These are phyloP conservation scores for Anisodus acutangulus DNA, from an alignment of 257 asterid genomes.

Conservation along the genomic window DNA sequence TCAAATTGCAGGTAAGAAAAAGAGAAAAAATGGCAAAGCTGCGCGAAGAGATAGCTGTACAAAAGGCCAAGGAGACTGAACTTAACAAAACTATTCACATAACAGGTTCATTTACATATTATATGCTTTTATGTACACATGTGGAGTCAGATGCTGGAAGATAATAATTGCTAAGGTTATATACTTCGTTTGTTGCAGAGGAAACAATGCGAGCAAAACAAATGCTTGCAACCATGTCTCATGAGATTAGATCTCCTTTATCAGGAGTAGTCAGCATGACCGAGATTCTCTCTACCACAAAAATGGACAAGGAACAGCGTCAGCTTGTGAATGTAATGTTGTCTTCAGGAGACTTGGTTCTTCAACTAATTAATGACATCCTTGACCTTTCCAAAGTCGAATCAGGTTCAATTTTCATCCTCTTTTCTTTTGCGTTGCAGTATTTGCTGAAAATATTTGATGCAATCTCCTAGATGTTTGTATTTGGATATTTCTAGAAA, in stretches of 20 bases:
- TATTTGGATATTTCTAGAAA: not conserved
- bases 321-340: constrained; percentile 58
- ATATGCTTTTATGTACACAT: constrained; percentile 5
- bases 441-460: not conserved
- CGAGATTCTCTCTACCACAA: constrained; percentile 79
- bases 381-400: constrained; percentile 89
- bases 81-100: constrained; percentile 88
- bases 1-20: constrained; percentile 60
- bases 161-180: constrained; percentile 27
- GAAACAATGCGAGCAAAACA: constrained; percentile 94
- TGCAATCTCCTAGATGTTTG: not conserved
- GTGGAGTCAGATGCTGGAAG: constrained; percentile 9
- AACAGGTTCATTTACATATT: constrained; percentile 53
- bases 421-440: not conserved
- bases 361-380: constrained; percentile 82
- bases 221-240: constrained; percentile 97
- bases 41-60: constrained; percentile 95
- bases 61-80: constrained; percentile 89
- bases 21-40: constrained; percentile 84
- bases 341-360: constrained; percentile 66
- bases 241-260: constrained; percentile 90
- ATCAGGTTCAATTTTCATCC: constrained; percentile 45
- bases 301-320: constrained; percentile 76
- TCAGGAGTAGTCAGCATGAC: constrained; percentile 96
- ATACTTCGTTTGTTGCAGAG: constrained; percentile 50